Base-by-base conservation (phyloP, 75 land plant species). In the Picea glauca region DNA sequence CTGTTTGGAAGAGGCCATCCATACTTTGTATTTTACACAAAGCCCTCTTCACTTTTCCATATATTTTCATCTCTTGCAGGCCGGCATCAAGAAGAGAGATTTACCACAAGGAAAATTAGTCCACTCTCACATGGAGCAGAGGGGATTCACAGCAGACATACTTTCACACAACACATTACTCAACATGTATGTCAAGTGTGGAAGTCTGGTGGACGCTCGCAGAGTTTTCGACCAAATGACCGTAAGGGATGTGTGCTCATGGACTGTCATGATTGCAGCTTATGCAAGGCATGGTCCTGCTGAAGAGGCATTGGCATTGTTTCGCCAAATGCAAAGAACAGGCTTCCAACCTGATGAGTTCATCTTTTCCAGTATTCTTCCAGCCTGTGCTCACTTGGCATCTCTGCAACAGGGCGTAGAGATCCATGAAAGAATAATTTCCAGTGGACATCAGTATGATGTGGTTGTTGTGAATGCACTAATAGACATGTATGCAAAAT, bases 281-380 rank as follows among this genome's bases (percentile, higher is more conserved):
- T 89, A 79, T 64, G 91, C 86, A 6, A 60, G 78, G 26, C 84
- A 78, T 43, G 65, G 76, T 1, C 61, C 68, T 76, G 77, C 63
- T 38, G 43, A 31, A 3, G 78, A 78, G 13, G 90, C 91, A 1
- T 43, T 93, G 13, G 1, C 0, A 2, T 67, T 67, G 40, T 88
- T 93, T 65, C 6, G 70, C 17, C 74, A 88, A 12, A 87, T 93
- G 91, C 61, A 87, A n/a, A 80, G 77, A 8, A 50, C 21, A 33
- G 91, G 88, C 15, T 73, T 78, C 61, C 72, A 13, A 68, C 93
- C 91, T 2, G 85, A 89, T 81, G 85, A 85, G 65, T 89, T 60
- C 79, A 84, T 81, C 64, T 87, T 81, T 72, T 63, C 85, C 4
- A 78, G 78, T 15, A 88, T 84, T n/a, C 84, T 84, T 74, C 76